Evolutionary conservation across 2,329 filamentous ascomycete species (phyloP), one percentile per base, ranked within the genome.

Genomic region (Dendrostoma leiphaemia): DNA sequence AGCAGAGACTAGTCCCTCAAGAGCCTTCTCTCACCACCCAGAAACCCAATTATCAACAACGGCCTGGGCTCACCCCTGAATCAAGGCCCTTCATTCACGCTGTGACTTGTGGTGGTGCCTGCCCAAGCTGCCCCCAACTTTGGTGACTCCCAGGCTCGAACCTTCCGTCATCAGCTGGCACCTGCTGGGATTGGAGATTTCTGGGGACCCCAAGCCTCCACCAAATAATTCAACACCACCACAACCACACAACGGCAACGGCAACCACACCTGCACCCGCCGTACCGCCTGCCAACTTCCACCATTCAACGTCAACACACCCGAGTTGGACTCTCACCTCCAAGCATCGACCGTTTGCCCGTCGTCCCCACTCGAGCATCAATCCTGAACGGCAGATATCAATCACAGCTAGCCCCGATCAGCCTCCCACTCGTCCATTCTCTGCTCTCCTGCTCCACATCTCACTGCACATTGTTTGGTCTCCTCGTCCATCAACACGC

Each of bases 401-500:
- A 56, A 48, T 49, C 54, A 56, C 26, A 13, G 23, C 8, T 24
- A 19, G 19, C 21, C 29, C 10, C 19, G 35, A 31, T 34, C n/a
- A n/a, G n/a, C n/a, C n/a, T 53, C 31, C 26, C 43, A 49, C 38
- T 40, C 45, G 37, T 28, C 48, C 29, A 12, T 23, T 21, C 38
- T 43, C 29, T 28, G 8, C 26, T 40, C 32, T 29, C 26, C 40
- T 23, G 24, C 45, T 28, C 38, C 49, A 23, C 34, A 47, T 32
- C 35, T 31, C 43, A 31, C 37, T 19, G n/a, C 37, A 40, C 37
- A 7, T 23, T 23, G 28, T 34, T 21, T 34, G 19, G 17, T 5
- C 29, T 46, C 28, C 55, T 59, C 48, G 61, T 60, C 50, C 58
- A 59, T 60, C 48, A 50, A 57, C 45, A 58, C 62, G 64, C n/a